Evolutionary conservation across 2,329 filamentous ascomycete genomes (phyloP).

Genomic region (Mollisia scopiformis): DNA sequence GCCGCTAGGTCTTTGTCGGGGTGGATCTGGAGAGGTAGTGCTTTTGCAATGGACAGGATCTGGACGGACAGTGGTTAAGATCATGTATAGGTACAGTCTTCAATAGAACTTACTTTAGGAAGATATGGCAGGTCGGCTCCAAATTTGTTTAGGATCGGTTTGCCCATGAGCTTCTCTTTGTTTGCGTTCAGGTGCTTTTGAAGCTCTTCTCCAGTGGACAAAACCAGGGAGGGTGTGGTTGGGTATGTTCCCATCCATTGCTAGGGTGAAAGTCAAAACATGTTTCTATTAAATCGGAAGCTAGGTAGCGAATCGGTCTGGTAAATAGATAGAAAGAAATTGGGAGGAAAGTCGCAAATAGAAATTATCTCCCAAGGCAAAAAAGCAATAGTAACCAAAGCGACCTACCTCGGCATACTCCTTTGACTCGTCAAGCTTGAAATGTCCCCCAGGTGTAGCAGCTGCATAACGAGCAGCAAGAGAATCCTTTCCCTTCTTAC

Average conservation of each 20-base stretch:
- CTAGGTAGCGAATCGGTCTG: neutral
- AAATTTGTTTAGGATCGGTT: slow-evolving; percentile 61
- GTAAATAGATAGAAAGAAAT: too few relatives aligned
- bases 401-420: slow-evolving; percentile 57
- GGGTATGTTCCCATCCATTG: slow-evolving; percentile 71
- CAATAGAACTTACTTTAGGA: slow-evolving; percentile 56
- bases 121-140: slow-evolving; percentile 71
- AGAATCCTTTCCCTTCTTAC: slow-evolving; percentile 67
- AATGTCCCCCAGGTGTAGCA: slow-evolving; percentile 64
- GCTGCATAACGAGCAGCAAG: slow-evolving; percentile 67
- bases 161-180: slow-evolving; percentile 65
- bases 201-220: slow-evolving; percentile 64
- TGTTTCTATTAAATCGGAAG: neutral
- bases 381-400: too few relatives aligned
- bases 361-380: too few relatives aligned
- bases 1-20: slow-evolving; percentile 70
- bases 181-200: slow-evolving; percentile 65
- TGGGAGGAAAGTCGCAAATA: too few relatives aligned
- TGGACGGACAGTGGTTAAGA: slow-evolving; percentile 27
- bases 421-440: slow-evolving; percentile 65
- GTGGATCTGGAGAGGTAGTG: slow-evolving; percentile 75
- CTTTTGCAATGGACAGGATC: slow-evolving; percentile 76
- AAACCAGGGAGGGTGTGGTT: slow-evolving; percentile 65
- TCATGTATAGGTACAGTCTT: neutral
- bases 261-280: slow-evolving; percentile 37